A percentile compares a stretch with the other conserved stretches of the same genome.
phyloP scores from a whole-genome alignment of 2,329 filamentous ascomycete genomes.

The Cytospora piceicola region DNA sequence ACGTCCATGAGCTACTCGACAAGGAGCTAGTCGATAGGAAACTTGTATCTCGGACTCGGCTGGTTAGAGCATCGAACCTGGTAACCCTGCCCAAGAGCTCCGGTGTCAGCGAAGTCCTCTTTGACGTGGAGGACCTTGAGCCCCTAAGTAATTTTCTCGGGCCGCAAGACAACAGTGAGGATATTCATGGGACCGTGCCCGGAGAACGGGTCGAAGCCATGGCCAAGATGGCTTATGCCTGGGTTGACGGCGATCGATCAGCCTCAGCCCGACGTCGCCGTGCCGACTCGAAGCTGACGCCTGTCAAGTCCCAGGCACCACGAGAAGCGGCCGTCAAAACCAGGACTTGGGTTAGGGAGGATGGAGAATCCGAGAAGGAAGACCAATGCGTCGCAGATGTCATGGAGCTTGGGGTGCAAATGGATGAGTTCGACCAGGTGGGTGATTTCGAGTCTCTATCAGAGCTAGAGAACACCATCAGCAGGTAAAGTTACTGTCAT shows the following conservation, averaged over 20 bases:
- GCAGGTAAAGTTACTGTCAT: not conserved
- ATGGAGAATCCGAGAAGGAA: not conserved
- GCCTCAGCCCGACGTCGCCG: not conserved
- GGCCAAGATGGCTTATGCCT: not conserved
- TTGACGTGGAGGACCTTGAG: not conserved
- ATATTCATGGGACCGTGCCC: not conserved
- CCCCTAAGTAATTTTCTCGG: not conserved
- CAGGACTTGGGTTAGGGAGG: not conserved
- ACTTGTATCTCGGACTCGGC: not conserved
- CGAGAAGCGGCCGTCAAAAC: not conserved
- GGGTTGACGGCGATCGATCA: not conserved
- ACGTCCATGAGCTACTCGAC: not conserved
- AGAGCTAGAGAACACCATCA: not conserved
- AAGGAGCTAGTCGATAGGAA: conserved; percentile 10
- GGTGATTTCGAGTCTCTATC: not conserved
- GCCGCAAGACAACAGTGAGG: not conserved
- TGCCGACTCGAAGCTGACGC: not conserved
- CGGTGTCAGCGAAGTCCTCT: not conserved
- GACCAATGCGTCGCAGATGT: not conserved
- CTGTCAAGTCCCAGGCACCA: not conserved
- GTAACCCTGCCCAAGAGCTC: not conserved
- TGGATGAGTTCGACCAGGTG: not conserved
- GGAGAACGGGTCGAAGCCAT: not conserved
- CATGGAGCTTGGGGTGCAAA: not conserved
- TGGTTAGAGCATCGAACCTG: not conserved